phyloP scores from a whole-genome alignment of 2,329 filamentous ascomycete species.

The Epichloe sp. region DNA sequence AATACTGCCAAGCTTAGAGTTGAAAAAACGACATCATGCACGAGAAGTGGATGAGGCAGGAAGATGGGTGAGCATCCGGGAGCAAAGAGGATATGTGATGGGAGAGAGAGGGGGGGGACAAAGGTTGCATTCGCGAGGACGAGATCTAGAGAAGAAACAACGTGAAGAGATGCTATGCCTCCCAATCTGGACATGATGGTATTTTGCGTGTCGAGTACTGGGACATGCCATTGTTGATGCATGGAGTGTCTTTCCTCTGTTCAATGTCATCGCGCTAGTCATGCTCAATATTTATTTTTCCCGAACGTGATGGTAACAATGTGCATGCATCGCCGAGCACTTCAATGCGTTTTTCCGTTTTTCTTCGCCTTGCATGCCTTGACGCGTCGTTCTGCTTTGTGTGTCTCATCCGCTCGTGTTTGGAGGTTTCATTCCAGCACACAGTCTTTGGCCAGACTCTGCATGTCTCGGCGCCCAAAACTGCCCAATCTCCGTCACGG shows the following conservation, averaged over 20 bases:
- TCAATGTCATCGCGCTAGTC: background rate
- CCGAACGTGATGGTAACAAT: background rate
- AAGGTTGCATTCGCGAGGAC: background rate
- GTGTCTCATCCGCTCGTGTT: background rate
- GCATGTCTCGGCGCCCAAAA: background rate
- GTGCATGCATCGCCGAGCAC: background rate
- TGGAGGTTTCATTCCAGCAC: background rate
- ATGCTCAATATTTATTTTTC: background rate
- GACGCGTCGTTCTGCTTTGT: background rate
- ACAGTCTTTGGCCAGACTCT: background rate
- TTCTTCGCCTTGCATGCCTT: background rate
- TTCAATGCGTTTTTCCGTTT: background rate
- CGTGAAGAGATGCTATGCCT: background rate
- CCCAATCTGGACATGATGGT: background rate
- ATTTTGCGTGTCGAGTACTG: background rate
- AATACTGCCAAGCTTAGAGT: background rate
- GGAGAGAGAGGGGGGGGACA: background rate
- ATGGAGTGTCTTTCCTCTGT: background rate
- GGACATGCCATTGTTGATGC: background rate
- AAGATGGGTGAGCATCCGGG: no score
- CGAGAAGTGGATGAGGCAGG: background rate
- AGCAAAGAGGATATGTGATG: background rate
- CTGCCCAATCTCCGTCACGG: background rate
- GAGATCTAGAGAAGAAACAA: background rate
- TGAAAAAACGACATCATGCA: background rate